A percentile compares a stretch with the other conserved stretches of the same genome.
Evolutionary conservation across 331 rosid species (phyloP).

Genomic region (Spiraea crenata): DNA sequence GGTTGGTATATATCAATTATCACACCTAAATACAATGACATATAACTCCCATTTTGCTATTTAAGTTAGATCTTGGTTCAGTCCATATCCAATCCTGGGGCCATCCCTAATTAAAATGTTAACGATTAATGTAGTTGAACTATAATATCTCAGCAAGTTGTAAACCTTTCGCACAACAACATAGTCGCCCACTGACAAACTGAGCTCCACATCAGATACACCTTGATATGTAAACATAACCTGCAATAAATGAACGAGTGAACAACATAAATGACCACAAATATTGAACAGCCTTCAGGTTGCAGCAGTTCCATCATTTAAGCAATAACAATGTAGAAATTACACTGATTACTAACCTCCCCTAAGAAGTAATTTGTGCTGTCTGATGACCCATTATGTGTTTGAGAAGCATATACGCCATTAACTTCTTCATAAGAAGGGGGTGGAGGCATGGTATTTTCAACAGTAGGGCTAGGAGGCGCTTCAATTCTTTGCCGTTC

Average conservation of each 20-base stretch:
- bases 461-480: slow-evolving; percentile 67
- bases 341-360: slow-evolving; percentile 54
- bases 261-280: slow-evolving; percentile 12
- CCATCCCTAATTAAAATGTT: background rate
- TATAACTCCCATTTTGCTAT: background rate
- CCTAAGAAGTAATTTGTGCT: slow-evolving; percentile 84
- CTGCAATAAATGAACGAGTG: slow-evolving; percentile 37
- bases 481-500: slow-evolving; percentile 94
- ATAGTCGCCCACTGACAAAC: slow-evolving; percentile 77
- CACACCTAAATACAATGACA: background rate
- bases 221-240: slow-evolving; percentile 76
- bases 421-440: slow-evolving; percentile 87
- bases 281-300: background rate
- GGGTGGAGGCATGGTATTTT: slow-evolving; percentile 73
- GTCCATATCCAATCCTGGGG: background rate
- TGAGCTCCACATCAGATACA: slow-evolving; percentile 84
- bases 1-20: background rate
- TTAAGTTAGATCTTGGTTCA: background rate
- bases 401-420: slow-evolving; percentile 72
- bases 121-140: slow-evolving; percentile 2
- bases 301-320: slow-evolving; percentile 1
- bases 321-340: background rate
- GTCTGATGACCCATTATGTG: slow-evolving; percentile 66
- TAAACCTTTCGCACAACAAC: slow-evolving; percentile 86
- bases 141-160: slow-evolving; percentile 18